Evolutionary conservation across 2,329 filamentous ascomycete genomes (phyloP).

Genomic region (Pestalotiopsis sp.): DNA sequence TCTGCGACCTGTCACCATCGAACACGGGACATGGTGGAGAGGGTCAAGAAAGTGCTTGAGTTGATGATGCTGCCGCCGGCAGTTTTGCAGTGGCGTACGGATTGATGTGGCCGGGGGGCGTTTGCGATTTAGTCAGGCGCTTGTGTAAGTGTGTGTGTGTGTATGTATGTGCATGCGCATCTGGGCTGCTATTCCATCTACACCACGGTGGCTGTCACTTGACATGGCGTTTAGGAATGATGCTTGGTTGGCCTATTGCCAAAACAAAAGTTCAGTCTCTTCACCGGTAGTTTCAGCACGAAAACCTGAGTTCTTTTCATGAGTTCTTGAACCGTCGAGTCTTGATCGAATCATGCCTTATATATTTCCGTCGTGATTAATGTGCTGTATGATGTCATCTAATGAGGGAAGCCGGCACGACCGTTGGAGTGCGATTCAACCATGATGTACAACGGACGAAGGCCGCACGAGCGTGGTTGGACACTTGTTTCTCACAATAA

Average conservation of each 20-base stretch:
- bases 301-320: background rate
- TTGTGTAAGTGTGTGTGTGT: background rate
- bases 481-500: too few species aligned
- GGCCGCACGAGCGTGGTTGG: too few species aligned
- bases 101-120: constrained; percentile 7
- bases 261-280: constrained; percentile 8
- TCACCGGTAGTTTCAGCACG: background rate
- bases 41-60: background rate
- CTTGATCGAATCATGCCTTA: background rate
- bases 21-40: background rate
- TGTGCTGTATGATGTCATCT: too few species aligned
- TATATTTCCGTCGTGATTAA: too few species aligned
- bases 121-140: constrained; percentile 7
- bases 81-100: background rate
- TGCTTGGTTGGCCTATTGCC: constrained; percentile 2
- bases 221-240: constrained; percentile 9
- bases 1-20: background rate
- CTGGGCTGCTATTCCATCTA: background rate
- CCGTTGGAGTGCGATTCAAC: too few species aligned
- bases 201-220: constrained; percentile 5
- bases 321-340: background rate
- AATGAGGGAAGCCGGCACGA: too few species aligned
- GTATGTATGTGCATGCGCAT: background rate
- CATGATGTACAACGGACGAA: too few species aligned
- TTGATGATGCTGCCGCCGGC: background rate